Base-by-base conservation (phyloP, 2,329 filamentous ascomycete genomes). In the Plectosphaerella sp. region DNA sequence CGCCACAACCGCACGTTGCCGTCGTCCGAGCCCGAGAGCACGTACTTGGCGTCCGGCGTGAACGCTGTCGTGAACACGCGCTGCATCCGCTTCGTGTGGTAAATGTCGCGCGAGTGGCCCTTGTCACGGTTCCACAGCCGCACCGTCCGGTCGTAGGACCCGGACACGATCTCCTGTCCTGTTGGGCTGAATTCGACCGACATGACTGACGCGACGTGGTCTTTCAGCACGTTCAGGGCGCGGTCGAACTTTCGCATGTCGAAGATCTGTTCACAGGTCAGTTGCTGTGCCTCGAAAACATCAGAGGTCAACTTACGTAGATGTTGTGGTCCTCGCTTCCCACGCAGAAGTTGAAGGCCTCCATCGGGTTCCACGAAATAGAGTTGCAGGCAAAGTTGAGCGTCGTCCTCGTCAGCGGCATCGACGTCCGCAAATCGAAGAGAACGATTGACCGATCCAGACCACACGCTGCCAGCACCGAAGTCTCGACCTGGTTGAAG, bases 71-170 rank as follows among this genome's bases (percentile, higher is more conserved):
- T 86, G 74, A 95, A 95, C 52, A 97, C 91, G 60, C 93, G 83
- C 75, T 97, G 93, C 93, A 97, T 97, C 57, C 94, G 86, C 73
- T 97, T 96, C 16, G 94, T 97, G 75, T 97, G 92, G 72, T 97
- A 99, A 47, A 97, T 85, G 65, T 99, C 94, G 61, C 92, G 82
- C 14, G 89, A 92, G 70, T 94, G 90, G 22, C 93, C 93, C 56
- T 86, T 77, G 58, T 86, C 82, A 52, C 89, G 82, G 66, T 84
- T 84, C 89, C 91, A 97, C 48, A 97, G 75, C 48, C 94, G 84
- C 49, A 99, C 78, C 5, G 91, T 96, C 56, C 91, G 85, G 80
- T 91, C 57, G 72, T 94, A 95, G 1, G 88, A 91, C 5, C 90
- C 94, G 14, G 87, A 90, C 18, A 97, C 91, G 45, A 99, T 82